Percentiles rank a stretch among this genome's conserved stretches.
These are phyloP conservation scores for Fraxinus albicans DNA, from an alignment of 305 asterid genomes.

Conservation along the genomic window DNA sequence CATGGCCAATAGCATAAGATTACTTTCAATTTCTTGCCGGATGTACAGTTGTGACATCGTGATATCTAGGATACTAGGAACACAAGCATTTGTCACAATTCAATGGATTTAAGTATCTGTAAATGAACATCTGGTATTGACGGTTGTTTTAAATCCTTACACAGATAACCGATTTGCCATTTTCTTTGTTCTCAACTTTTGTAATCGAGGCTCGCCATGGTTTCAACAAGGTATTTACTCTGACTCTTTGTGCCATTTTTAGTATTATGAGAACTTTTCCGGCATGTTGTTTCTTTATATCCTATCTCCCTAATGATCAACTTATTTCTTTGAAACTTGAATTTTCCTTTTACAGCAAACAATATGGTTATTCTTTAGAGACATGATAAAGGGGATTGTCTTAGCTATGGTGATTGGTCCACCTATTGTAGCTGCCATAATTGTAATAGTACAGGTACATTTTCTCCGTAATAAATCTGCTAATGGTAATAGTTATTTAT, in stretches of 20 bases:
- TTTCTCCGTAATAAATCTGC: slow-evolving; percentile 3
- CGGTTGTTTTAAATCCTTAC: slow-evolving; percentile 10
- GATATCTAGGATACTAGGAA: not conserved
- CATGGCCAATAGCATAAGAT: not conserved
- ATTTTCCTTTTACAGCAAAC: slow-evolving; percentile 69
- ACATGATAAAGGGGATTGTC: slow-evolving; percentile 80
- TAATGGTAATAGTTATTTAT: not conserved
- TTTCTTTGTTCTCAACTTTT: slow-evolving; percentile 90
- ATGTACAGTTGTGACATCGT: not conserved
- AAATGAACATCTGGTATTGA: not conserved
- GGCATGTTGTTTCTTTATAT: not conserved
- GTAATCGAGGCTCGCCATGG: slow-evolving; percentile 97
- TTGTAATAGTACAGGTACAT: slow-evolving; percentile 80
- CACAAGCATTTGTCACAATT: not conserved
- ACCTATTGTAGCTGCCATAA: slow-evolving; percentile 95
- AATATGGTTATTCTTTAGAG: slow-evolving; percentile 79
- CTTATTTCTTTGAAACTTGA: slow-evolving; percentile 17
- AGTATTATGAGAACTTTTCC: slow-evolving; percentile 6
- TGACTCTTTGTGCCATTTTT: slow-evolving; percentile 7
- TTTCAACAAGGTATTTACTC: slow-evolving; percentile 72
- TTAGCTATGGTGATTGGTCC: slow-evolving; percentile 78
- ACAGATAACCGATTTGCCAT: slow-evolving; percentile 98
- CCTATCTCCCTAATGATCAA: slow-evolving; percentile 17
- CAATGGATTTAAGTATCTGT: not conserved
- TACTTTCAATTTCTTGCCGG: not conserved